Percentiles rank a stretch among this genome's conserved stretches.
phyloP scores from a whole-genome alignment of 2,329 filamentous ascomycete genomes.

The Cytospora mali region DNA sequence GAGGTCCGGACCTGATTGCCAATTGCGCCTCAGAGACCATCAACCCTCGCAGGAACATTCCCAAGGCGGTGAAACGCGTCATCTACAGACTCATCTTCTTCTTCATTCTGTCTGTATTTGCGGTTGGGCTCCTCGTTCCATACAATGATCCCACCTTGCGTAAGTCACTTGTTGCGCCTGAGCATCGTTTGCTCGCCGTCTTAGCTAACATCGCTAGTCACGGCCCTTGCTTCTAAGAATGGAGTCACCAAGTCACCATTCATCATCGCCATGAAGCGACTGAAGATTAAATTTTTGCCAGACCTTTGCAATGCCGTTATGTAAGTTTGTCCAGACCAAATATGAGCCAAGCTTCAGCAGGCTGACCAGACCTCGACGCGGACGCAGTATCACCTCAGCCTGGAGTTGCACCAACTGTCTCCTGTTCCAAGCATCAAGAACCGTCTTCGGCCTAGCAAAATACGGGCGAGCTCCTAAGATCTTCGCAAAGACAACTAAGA shows the following conservation, averaged over 20 bases:
- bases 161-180: not conserved
- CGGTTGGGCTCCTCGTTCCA: conserved; percentile 38
- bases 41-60: conserved; percentile 30
- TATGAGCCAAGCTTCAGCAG: conserved; percentile 40
- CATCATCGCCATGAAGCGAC: conserved; percentile 65
- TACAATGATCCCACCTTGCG: conserved; percentile 32
- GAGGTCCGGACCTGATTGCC: conserved; percentile 27
- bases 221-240: conserved; percentile 37
- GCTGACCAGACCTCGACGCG: conserved; percentile 31
- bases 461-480: conserved; percentile 48
- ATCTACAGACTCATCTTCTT: conserved; percentile 39
- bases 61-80: conserved; percentile 30
- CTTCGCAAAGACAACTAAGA: conserved; percentile 49
- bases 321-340: no score
- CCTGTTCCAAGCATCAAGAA: no score
- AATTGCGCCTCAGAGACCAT: conserved; percentile 29
- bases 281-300: conserved; percentile 62
- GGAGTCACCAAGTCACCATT: conserved; percentile 35
- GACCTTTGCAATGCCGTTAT: conserved; percentile 70
- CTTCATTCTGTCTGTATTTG: conserved; percentile 36
- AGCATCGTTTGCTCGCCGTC: no score
- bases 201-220: not conserved
- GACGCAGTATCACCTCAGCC: no score
- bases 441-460: no score
- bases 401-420: no score